Evolutionary conservation across 2,329 filamentous ascomycete genomes (phyloP).

Genomic region (Talaromyces verruculosus): DNA sequence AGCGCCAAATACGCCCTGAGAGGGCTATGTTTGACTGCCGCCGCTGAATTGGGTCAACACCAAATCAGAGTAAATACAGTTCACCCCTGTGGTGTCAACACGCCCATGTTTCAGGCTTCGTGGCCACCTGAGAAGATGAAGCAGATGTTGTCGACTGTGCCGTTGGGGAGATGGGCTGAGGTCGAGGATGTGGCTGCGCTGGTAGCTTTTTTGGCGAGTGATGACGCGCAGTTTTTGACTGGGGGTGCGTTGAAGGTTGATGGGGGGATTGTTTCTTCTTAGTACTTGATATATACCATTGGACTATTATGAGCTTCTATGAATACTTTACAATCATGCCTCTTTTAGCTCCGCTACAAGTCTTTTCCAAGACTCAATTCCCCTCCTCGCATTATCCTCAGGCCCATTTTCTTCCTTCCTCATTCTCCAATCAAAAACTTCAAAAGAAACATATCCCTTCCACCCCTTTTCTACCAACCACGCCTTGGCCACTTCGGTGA

Average conservation of each 20-base stretch:
- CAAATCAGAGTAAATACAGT: slow-evolving; percentile 45
- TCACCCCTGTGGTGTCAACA: slow-evolving; percentile 41
- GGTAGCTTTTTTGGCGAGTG: slow-evolving; percentile 40
- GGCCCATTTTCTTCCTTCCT: slow-evolving; percentile 18
- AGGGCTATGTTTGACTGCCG: slow-evolving; percentile 41
- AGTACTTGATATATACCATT: background rate
- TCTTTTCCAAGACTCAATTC: slow-evolving; percentile 9
- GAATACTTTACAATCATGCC: background rate
- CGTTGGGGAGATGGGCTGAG: slow-evolving; percentile 38
- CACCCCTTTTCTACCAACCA: slow-evolving; percentile 27
- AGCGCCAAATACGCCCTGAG: slow-evolving; percentile 39
- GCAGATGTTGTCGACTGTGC: slow-evolving; percentile 34
- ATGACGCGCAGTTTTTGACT: slow-evolving; percentile 43
- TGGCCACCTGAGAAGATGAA: slow-evolving; percentile 39
- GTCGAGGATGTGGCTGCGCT: slow-evolving; percentile 42
- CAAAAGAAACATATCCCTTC: slow-evolving; percentile 28
- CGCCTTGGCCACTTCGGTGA: slow-evolving; percentile 23
- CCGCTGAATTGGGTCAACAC: slow-evolving; percentile 38
- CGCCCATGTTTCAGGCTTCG: slow-evolving; percentile 36
- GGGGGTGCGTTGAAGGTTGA: slow-evolving; percentile 27
- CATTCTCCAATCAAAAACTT: slow-evolving; percentile 29
- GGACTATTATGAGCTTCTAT: background rate
- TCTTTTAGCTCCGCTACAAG: background rate
- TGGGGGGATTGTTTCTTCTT: slow-evolving; percentile 33
- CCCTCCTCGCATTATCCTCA: slow-evolving; percentile 17